Conservation (phyloP, 116 monocot genomes). For the Posidonia oceanica region DNA sequence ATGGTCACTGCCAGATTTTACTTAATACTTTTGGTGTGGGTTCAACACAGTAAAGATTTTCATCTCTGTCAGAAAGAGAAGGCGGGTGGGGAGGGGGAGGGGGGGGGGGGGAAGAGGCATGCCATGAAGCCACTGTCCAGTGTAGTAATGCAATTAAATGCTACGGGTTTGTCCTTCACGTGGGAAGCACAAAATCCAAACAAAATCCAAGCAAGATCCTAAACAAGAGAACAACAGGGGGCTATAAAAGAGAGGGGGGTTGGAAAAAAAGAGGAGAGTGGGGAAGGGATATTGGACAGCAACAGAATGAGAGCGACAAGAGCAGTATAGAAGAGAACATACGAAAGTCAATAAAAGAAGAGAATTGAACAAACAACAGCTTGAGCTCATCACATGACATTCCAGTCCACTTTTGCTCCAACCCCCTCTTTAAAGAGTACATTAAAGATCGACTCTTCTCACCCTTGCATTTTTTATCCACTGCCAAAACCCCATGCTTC, state of each 20-base stretch:
- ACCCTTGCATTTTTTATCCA: neutral
- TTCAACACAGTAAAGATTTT: neutral
- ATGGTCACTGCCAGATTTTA: too few relatives aligned
- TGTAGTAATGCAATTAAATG: constrained; percentile 24
- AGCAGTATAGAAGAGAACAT: constrained; percentile 4
- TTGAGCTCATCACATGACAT: constrained; percentile 28
- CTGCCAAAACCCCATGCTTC: constrained; percentile 6
- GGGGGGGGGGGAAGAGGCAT: neutral
- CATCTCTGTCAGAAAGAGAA: constrained; percentile 7
- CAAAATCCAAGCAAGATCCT: constrained; percentile 30
- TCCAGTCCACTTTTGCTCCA: constrained; percentile 14
- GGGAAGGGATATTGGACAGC: constrained; percentile 2
- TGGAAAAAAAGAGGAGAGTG: constrained; percentile 4
- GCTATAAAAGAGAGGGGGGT: constrained; percentile 10
- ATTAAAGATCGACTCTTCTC: constrained; percentile 12
- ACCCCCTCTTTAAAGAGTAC: constrained; percentile 17
- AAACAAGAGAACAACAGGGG: constrained; percentile 26
- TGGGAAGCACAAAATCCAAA: constrained; percentile 47
- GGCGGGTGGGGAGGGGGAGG: neutral
- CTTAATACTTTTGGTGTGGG: too few relatives aligned
- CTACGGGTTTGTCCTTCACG: constrained; percentile 30
- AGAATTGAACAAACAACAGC: neutral
- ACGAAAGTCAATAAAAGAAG: constrained; percentile 10
- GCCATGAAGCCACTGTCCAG: constrained; percentile 1
- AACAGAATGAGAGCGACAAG: constrained; percentile 12